Percentiles rank a stretch among this genome's conserved stretches.
These are phyloP conservation scores for Fusarium duplospermum DNA, from an alignment of 2,329 filamentous ascomycete genomes.

Conservation along the genomic window DNA sequence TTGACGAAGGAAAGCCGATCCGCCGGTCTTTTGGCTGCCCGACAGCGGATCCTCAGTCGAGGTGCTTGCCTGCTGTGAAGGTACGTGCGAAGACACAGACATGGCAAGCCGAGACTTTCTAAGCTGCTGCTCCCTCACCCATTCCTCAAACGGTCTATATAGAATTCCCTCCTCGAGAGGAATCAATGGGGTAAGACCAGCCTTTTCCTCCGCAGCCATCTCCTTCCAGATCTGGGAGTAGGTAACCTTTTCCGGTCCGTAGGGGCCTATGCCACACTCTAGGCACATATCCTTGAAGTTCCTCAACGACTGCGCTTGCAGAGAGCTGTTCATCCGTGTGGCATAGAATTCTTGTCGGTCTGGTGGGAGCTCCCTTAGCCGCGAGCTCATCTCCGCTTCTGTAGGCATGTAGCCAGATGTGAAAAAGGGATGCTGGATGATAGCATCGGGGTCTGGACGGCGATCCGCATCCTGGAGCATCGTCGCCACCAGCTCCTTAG, in stretches of 20 bases:
- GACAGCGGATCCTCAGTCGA: conserved; percentile 51
- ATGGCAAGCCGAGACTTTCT: conserved; percentile 46
- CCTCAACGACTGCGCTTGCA: conserved; percentile 59
- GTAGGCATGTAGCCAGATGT: conserved; percentile 78
- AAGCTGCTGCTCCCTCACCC: conserved; percentile 65
- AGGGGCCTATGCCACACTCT: conserved; percentile 70
- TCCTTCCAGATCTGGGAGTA: conserved; percentile 73
- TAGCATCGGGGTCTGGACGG: conserved; percentile 79
- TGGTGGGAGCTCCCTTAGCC: conserved; percentile 68
- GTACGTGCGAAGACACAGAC: conserved; percentile 36
- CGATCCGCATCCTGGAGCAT: conserved; percentile 81
- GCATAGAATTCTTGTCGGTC: conserved; percentile 69
- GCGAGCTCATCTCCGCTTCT: conserved; percentile 67
- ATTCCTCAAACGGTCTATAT: conserved; percentile 73
- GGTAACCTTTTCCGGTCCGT: conserved; percentile 57
- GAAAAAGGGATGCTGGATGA: conserved; percentile 85
- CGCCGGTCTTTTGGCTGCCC: conserved; percentile 50
- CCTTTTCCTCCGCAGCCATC: conserved; percentile 75
- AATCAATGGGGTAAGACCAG: conserved; percentile 71
- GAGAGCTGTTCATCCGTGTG: conserved; percentile 57
- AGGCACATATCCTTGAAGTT: conserved; percentile 69
- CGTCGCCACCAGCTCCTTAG: conserved; percentile 81
- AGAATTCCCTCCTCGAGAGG: conserved; percentile 71
- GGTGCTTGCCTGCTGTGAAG: conserved; percentile 43
- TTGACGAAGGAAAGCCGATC: conserved; percentile 59